Conservation (phyloP, 768 basidiomycete genomes). For the Strobilomyces confusus region DNA sequence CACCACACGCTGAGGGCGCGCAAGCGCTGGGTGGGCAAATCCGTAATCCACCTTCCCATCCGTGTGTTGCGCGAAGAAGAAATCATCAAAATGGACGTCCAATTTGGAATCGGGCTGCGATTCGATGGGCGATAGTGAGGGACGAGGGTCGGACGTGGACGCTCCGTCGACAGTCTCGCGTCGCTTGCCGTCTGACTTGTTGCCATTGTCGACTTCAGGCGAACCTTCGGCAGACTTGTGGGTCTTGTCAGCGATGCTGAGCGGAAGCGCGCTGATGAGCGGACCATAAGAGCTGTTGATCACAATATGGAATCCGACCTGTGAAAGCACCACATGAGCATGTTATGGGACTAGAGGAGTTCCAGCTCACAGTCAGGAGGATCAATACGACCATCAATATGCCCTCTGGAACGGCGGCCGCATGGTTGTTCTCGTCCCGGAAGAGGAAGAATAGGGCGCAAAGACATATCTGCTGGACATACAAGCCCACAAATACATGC, state of each 20-base stretch:
- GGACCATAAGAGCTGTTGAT: conserved; percentile 80
- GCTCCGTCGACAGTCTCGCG: conserved; percentile 8
- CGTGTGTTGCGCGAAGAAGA: conserved; percentile 21
- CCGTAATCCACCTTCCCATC: conserved; percentile 46
- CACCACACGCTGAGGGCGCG: conserved; percentile 66
- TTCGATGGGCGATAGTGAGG: conserved; percentile 4
- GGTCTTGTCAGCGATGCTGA: conserved; percentile 71
- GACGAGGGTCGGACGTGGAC: conserved; percentile 7
- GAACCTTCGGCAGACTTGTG: conserved; percentile 32
- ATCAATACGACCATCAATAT: conserved; percentile 85
- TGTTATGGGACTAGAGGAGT: too few species aligned
- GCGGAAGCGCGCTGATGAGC: conserved; percentile 68
- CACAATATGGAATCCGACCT: conserved; percentile 67
- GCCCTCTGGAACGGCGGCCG: conserved; percentile 68
- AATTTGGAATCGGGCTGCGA: conserved; percentile 4
- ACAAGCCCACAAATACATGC: conserved; percentile 91
- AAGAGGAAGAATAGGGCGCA: conserved; percentile 90
- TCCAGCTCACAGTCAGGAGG: conserved; percentile 61
- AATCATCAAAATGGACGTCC: conserved; percentile 12
- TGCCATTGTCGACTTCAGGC: neutral
- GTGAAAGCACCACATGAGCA: neutral
- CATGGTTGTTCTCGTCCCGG: conserved; percentile 44
- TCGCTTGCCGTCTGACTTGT: conserved; percentile 15
- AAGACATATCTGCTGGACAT: conserved; percentile 84
- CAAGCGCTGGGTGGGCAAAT: conserved; percentile 85